Evolutionary conservation across 2,329 filamentous ascomycete genomes (phyloP).

Genomic region (Cytospora mali): DNA sequence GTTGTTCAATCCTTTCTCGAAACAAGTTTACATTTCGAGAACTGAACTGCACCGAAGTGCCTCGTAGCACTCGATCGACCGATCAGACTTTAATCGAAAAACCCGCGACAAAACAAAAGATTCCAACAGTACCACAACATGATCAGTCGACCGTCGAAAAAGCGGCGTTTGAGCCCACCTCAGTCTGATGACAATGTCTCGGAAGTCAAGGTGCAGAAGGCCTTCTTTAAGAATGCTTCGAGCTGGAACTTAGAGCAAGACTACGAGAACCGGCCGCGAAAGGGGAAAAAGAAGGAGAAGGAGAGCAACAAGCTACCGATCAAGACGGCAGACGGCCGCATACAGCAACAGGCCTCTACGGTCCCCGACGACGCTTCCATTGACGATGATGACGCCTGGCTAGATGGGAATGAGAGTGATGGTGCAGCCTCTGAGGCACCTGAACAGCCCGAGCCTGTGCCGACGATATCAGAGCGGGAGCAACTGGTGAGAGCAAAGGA

Average conservation of each 20-base stretch:
- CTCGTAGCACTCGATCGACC: not conserved
- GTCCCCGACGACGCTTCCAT: conserved; percentile 61
- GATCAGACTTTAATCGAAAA: not conserved
- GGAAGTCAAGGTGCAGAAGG: conserved; percentile 52
- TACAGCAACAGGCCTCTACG: conserved; percentile 57
- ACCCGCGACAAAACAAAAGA: not conserved
- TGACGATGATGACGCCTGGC: conserved; percentile 64
- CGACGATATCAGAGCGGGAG: conserved; percentile 71
- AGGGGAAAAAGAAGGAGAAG: conserved; percentile 71
- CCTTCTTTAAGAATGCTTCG: conserved; percentile 73
- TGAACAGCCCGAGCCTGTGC: conserved; percentile 48
- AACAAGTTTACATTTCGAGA: not conserved
- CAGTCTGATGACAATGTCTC: conserved; percentile 46
- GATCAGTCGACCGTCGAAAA: conserved; percentile 55
- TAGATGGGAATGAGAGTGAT: conserved; percentile 62
- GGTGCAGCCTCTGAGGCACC: conserved; percentile 51
- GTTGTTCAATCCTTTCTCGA: too few relatives aligned
- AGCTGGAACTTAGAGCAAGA: conserved; percentile 91
- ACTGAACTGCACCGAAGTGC: not conserved
- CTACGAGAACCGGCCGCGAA: conserved; percentile 80
- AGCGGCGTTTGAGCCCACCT: conserved; percentile 60
- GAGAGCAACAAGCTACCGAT: conserved; percentile 81
- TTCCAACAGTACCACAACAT: conserved; percentile 37
- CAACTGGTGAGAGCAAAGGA: conserved; percentile 89
- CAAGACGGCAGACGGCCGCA: conserved; percentile 76